phyloP scores from a whole-genome alignment of 2,329 filamentous ascomycete species.

The Colletotrichum eremochloae region DNA sequence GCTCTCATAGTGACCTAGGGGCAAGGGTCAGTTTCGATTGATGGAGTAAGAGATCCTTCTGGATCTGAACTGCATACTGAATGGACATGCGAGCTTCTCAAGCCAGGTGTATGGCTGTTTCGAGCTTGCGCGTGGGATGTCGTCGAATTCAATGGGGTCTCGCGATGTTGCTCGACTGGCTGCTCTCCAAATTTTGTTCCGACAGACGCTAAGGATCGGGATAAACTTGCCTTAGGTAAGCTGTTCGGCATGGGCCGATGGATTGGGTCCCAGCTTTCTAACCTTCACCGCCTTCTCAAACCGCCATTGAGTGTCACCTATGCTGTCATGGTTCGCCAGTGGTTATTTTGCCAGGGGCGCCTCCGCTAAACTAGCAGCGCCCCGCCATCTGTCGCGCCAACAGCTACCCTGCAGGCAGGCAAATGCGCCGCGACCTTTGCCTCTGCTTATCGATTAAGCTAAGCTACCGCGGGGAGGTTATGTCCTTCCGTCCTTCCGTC shows the following conservation, averaged over 20 bases:
- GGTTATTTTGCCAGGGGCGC: slow-evolving; percentile 6
- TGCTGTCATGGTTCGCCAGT: slow-evolving; percentile 22
- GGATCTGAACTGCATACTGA: background rate
- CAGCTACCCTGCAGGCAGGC: slow-evolving; percentile 3
- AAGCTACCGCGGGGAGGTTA: slow-evolving; percentile 31
- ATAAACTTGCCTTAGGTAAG: slow-evolving; percentile 34
- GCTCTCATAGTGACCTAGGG: slow-evolving; percentile 41
- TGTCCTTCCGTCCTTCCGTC: slow-evolving; percentile 4
- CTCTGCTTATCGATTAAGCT: slow-evolving; percentile 42
- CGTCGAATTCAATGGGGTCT: slow-evolving; percentile 22
- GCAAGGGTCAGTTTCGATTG: slow-evolving; percentile 22
- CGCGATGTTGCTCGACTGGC: slow-evolving; percentile 30
- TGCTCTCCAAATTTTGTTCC: slow-evolving; percentile 37
- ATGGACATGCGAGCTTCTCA: slow-evolving; percentile 11
- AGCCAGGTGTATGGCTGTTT: slow-evolving; percentile 7
- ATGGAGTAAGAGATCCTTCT: background rate
- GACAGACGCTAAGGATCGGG: slow-evolving; percentile 32
- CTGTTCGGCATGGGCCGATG: background rate
- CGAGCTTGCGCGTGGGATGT: slow-evolving; percentile 29
- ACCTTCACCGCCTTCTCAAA: slow-evolving; percentile 24
- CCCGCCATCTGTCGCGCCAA: slow-evolving; percentile 32
- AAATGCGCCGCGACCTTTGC: slow-evolving; percentile 29
- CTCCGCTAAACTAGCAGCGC: slow-evolving; percentile 37
- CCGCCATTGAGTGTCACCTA: background rate
- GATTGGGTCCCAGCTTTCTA: background rate